Base-by-base conservation (phyloP, 768 basidiomycete genomes). In the Suillus cothurnatus region DNA sequence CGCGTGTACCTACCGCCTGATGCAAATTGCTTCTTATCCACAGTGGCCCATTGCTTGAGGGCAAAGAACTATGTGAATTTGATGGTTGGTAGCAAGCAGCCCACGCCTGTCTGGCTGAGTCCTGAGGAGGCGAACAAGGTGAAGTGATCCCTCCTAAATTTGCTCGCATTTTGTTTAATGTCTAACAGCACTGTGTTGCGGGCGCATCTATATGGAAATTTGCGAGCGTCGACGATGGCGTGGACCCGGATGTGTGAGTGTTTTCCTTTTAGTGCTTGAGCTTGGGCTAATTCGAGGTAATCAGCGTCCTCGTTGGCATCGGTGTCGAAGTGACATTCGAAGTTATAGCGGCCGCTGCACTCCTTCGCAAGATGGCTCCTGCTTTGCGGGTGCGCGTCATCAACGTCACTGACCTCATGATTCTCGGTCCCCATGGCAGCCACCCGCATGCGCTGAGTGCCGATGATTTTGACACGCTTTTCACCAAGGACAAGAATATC, bases 311-410 rank as follows among this genome's bases (percentile, higher is more conserved):
- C 26, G 92, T 94, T 43, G 93, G 93, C 11, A 89, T 93, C 70
- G 94, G 95, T 67, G 89, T 92, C 32, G 95, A 95, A 75, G 84
- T 93, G 28, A 96, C 93, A 0, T 90, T 93, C 69, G 95, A 97
- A 73, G 89, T 94, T 63, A 88, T 97, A 71, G 90, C 92, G 3
- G 94, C 95, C 1, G 91, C 93, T 0, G 87, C 88, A 3, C 82
- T 95, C 26, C 85, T 96, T 31, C 88, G 90, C 70, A 86, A 87
- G 71, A 77, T 85, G 28, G 81, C 81, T n/a, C 88, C 92, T 2
- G 82, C 83, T 11, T 83, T 97, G 32, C 89, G 95, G 43, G 88
- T 94, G 8, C 88, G 93, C 23, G 91, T 96, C 64, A 88, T 96
- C 64, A 96, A 97, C 69, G 89, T 97, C 65, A 92, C 93, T 2